phyloP scores from a whole-genome alignment of 441 rosid species.

The Adansonia gregorii region DNA sequence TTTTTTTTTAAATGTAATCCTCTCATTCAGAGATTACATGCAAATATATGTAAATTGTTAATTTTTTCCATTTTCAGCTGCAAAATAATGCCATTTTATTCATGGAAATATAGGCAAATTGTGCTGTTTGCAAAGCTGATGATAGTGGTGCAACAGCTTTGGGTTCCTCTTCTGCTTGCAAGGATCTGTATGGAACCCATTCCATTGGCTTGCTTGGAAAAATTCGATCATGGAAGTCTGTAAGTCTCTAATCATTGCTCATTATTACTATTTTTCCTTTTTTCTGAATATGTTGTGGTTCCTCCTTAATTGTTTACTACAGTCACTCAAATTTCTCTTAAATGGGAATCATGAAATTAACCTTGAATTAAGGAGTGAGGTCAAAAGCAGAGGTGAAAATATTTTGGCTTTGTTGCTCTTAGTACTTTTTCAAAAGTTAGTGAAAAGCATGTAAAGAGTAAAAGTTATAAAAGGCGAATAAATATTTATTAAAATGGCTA shows the following conservation, averaged over 20 bases:
- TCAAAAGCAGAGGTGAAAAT: neutral
- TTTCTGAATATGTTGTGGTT: neutral
- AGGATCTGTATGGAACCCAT: constrained; percentile 88
- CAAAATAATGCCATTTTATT: constrained; percentile 24
- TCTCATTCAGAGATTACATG: constrained; percentile 12
- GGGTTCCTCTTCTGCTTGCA: constrained; percentile 84
- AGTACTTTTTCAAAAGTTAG: neutral
- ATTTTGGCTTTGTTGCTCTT: constrained; percentile 11
- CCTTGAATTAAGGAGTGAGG: neutral
- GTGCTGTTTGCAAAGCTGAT: constrained; percentile 95
- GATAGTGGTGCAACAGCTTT: constrained; percentile 86
- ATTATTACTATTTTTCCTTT: neutral
- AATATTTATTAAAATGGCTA: neutral
- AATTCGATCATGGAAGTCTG: constrained; percentile 97
- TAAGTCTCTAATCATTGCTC: constrained; percentile 43
- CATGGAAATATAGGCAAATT: constrained; percentile 72
- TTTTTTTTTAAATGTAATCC: neutral
- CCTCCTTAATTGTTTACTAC: neutral
- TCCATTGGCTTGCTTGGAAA: constrained; percentile 87
- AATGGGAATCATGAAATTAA: constrained; percentile 11
- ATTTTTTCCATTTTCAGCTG: neutral
- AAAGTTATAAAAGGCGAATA: neutral
- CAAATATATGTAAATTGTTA: neutral
- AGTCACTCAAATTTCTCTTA: neutral
- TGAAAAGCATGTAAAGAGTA: neutral